These are phyloP conservation scores for Lentithecium fluviatile DNA, from an alignment of 495 filamentous ascomycete genomes.

Conservation along the genomic window DNA sequence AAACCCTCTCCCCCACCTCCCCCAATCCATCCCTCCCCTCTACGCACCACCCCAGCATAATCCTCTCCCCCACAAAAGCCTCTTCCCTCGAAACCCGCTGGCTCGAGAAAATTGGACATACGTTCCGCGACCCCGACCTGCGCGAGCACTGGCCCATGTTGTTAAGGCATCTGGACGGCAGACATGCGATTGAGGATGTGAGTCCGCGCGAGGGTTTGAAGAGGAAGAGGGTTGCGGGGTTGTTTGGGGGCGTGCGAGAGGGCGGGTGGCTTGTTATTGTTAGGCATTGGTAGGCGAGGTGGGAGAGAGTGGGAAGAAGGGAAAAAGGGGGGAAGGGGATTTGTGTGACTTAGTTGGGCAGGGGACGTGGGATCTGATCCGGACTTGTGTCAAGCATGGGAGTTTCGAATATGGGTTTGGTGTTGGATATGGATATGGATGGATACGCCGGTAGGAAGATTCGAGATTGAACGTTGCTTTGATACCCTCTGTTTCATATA, in stretches of 20 bases:
- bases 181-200: slow-evolving; percentile 83
- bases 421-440: too few relatives aligned
- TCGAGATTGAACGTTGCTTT: too few relatives aligned
- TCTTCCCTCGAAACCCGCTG: slow-evolving; percentile 66
- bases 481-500: too few relatives aligned
- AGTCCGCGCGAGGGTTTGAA: slow-evolving; percentile 77
- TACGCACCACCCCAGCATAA: slow-evolving; percentile 49
- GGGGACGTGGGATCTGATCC: too few relatives aligned
- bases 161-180: slow-evolving; percentile 83
- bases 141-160: slow-evolving; percentile 54
- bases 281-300: slow-evolving; percentile 54
- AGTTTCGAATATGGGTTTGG: too few relatives aligned
- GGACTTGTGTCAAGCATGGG: too few relatives aligned
- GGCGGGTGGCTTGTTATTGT: slow-evolving; percentile 48
- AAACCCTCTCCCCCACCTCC: slow-evolving; percentile 13
- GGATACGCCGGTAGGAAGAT: too few relatives aligned
- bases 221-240: slow-evolving; percentile 72
- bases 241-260: slow-evolving; percentile 63
- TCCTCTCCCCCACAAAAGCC: slow-evolving; percentile 56
- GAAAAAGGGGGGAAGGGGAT: too few relatives aligned
- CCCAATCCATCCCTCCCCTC: slow-evolving; percentile 22
- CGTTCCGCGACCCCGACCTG: slow-evolving; percentile 42
- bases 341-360: too few relatives aligned
- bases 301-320: too few relatives aligned
- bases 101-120: slow-evolving; percentile 64